phyloP scores from a whole-genome alignment of 331 rosid species.

The Dryas integrifolia region DNA sequence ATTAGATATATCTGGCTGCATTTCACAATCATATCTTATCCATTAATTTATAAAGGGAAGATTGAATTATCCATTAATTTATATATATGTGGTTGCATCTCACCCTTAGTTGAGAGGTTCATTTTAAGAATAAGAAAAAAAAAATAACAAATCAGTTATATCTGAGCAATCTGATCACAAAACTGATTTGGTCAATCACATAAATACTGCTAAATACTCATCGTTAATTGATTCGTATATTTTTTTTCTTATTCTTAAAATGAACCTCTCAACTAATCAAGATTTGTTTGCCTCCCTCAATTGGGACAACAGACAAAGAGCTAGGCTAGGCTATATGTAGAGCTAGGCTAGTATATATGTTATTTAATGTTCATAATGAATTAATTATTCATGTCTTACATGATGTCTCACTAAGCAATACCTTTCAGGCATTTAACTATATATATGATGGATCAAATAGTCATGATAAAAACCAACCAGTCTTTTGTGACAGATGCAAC shows the following conservation, averaged over 20 bases:
- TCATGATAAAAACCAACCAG: background rate
- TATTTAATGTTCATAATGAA: background rate
- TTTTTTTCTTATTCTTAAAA: background rate
- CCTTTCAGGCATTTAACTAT: background rate
- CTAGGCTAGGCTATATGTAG: background rate
- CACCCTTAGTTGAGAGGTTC: no score
- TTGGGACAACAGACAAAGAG: background rate
- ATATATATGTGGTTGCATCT: no score
- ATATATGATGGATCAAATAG: background rate
- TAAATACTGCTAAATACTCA: background rate
- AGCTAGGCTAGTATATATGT: background rate
- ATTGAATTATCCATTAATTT: no score
- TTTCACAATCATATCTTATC: no score
- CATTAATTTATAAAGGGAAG: no score
- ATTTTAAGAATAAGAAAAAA: background rate
- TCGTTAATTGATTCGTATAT: background rate
- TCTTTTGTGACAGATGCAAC: background rate
- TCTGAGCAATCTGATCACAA: no score
- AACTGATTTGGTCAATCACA: no score
- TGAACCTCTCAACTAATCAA: background rate
- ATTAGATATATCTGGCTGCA: no score
- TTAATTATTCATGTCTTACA: background rate
- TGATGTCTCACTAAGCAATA: background rate
- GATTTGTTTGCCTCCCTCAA: background rate
- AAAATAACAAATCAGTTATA: background rate